Percentiles rank a stretch among this genome's conserved stretches.
Conservation (phyloP, 345 rosid genomes). For the Bruguiera parviflora region DNA sequence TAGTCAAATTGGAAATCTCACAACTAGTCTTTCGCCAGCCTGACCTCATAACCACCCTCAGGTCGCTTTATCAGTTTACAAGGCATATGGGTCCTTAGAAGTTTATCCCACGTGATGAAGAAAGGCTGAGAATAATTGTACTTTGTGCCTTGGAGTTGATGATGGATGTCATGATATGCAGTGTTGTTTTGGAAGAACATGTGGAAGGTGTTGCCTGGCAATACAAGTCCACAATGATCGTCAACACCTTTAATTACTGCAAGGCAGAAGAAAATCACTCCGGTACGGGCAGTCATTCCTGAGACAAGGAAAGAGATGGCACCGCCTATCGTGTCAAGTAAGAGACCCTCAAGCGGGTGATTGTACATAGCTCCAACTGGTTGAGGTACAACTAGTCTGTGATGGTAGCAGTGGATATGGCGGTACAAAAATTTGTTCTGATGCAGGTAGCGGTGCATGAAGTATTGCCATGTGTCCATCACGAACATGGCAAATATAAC, state of each 20-base stretch:
- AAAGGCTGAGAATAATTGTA: constrained; percentile 72
- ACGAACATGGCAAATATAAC: constrained; percentile 47
- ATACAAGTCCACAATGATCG: constrained; percentile 61
- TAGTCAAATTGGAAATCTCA: not conserved
- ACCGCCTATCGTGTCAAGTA: constrained; percentile 62
- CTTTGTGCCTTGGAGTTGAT: constrained; percentile 58
- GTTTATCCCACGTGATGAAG: constrained; percentile 64
- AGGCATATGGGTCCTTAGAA: constrained; percentile 67
- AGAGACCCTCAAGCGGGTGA: constrained; percentile 59
- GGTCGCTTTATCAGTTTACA: constrained; percentile 41
- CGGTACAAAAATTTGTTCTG: constrained; percentile 59
- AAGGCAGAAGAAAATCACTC: constrained; percentile 49
- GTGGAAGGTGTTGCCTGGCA: constrained; percentile 63
- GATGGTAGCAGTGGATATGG: constrained; percentile 62
- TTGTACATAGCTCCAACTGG: constrained; percentile 65
- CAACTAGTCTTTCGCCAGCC: no score
- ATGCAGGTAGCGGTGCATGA: constrained; percentile 62
- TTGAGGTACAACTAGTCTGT: constrained; percentile 55
- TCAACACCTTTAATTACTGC: constrained; percentile 56
- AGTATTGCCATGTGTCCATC: constrained; percentile 66
- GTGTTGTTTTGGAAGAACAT: constrained; percentile 52
- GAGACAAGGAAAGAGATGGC: constrained; percentile 58
- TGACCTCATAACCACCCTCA: constrained; percentile 62
- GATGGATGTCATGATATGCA: constrained; percentile 72
- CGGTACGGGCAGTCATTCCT: constrained; percentile 64